Evolutionary conservation across 768 basidiomycete genomes (phyloP), one percentile per base, ranked within the genome.

Genomic region (Termitomyces sp.): DNA sequence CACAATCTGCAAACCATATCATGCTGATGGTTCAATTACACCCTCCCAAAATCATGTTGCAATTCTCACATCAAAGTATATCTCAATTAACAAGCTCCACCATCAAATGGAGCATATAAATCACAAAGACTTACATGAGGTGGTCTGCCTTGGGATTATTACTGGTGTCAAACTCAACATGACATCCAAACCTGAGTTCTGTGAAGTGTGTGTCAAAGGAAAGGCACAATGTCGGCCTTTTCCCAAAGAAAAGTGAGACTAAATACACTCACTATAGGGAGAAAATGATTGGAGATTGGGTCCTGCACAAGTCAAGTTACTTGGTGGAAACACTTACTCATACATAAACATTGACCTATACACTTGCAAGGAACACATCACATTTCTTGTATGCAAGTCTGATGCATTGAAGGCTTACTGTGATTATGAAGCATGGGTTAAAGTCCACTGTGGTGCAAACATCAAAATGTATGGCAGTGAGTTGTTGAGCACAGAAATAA

Each of bases 101-200:
- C 11, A 15, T 61, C 60, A 50, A 59, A 56, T 65, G 59, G 54
- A 59, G 60, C 50, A 57, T 17, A 66, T 32, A 5, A 25, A 49
- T 49, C 47, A 49, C 47, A 14, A 10, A 49, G 14, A 25, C 25
- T 49, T 25, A 10, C 12, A 4, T 4, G 47, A 49, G 9, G 47
- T 12, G 0, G 7, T 43, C 5, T 17, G 7, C 17, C 14, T 15
- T 15, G 42, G 42, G 17, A 17, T 17, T 15, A 43, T 43, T 17
- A 43, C 42, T 15, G 14, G 42, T 8, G 8, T 43, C 15, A 17
- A 43, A 17, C 42, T 43, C 3, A 11, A 43, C 15, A 43, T 43
- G 42, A 43, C 42, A 43, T 43, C 42, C 14, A 17, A 15, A 17
- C 42, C 42, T 17, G 15, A 7, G 7, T 17, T 15, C 5, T 43